Percentiles rank a stretch among this genome's conserved stretches.
These are phyloP conservation scores for Aspergillus sclerotiicarbonarius DNA, from an alignment of 495 filamentous ascomycete species.

Conservation along the genomic window DNA sequence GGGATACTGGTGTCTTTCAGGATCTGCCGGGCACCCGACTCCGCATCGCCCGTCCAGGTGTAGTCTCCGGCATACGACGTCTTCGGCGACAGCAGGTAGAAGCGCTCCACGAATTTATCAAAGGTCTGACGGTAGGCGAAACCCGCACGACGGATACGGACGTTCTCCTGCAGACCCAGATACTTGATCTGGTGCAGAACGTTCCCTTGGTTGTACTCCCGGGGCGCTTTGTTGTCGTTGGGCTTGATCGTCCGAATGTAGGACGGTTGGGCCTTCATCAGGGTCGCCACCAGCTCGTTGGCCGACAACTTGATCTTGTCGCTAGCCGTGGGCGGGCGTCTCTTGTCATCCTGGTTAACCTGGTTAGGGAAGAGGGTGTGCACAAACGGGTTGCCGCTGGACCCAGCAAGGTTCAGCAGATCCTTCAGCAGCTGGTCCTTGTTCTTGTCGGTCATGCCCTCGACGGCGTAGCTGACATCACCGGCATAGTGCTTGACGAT, in stretches of 20 bases:
- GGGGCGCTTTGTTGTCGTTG: slow-evolving; percentile 95
- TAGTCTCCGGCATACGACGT: slow-evolving; percentile 96
- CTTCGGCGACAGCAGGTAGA: slow-evolving; percentile 91
- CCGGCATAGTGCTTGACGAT: slow-evolving; percentile 99
- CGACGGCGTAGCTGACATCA: slow-evolving; percentile 92
- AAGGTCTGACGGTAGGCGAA: slow-evolving; percentile 98
- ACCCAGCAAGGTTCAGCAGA: slow-evolving; percentile 80
- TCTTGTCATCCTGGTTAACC: slow-evolving; percentile 94
- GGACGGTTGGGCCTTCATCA: slow-evolving; percentile 95
- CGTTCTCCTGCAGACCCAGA: slow-evolving; percentile 97
- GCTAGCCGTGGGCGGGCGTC: slow-evolving; percentile 88
- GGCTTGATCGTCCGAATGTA: slow-evolving; percentile 99
- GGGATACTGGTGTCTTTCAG: slow-evolving; percentile 95
- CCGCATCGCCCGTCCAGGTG: slow-evolving; percentile 85
- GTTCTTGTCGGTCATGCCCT: slow-evolving; percentile 99
- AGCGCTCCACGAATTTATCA: slow-evolving; percentile 97
- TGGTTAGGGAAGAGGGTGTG: slow-evolving; percentile 87
- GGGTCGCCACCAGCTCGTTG: slow-evolving; percentile 88
- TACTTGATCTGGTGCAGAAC: slow-evolving; percentile 99
- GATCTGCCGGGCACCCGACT: slow-evolving; percentile 88
- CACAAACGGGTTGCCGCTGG: slow-evolving; percentile 80
- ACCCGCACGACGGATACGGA: slow-evolving; percentile 92
- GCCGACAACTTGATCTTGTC: slow-evolving; percentile 97
- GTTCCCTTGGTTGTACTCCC: slow-evolving; percentile 86
- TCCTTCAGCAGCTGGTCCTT: slow-evolving; percentile 98